Conservation (phyloP, 345 rosid species). For the Lumnitzera racemosa region DNA sequence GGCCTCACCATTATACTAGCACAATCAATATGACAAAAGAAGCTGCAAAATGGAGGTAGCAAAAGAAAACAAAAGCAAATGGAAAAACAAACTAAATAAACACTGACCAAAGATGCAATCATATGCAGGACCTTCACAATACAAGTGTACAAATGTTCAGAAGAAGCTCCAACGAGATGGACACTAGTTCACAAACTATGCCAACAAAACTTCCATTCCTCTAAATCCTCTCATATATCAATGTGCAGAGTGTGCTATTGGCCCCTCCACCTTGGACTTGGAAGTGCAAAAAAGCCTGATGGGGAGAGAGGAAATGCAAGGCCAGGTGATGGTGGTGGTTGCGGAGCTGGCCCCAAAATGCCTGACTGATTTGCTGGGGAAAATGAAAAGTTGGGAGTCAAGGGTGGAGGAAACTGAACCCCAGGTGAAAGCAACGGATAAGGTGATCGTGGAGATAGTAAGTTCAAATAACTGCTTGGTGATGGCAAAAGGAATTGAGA, state of each 20-base stretch:
- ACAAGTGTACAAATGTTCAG: no score
- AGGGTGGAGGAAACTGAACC: slow-evolving; percentile 66
- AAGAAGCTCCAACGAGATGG: not conserved
- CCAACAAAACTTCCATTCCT: not conserved
- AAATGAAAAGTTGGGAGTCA: slow-evolving; percentile 68
- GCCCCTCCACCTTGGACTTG: slow-evolving; percentile 80
- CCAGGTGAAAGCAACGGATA: slow-evolving; percentile 72
- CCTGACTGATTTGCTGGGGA: slow-evolving; percentile 64
- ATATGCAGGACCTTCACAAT: no score
- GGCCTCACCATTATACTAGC: no score
- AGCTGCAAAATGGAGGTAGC: no score
- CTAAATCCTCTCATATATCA: not conserved
- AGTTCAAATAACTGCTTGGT: slow-evolving; percentile 48
- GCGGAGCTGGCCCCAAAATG: slow-evolving; percentile 66
- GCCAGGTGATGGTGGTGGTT: slow-evolving; percentile 75
- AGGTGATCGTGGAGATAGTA: slow-evolving; percentile 68
- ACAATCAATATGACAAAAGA: no score
- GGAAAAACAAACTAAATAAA: no score
- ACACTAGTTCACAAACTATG: slow-evolving; percentile 4
- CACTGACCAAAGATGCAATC: no score
- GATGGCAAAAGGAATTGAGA: slow-evolving; percentile 77
- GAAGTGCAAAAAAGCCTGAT: slow-evolving; percentile 54
- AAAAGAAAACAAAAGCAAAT: no score
- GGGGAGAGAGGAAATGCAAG: slow-evolving; percentile 62
- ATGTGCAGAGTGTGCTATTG: slow-evolving; percentile 12